Conservation (phyloP, 2,329 filamentous ascomycete species). For the Lizonia empirigonia region DNA sequence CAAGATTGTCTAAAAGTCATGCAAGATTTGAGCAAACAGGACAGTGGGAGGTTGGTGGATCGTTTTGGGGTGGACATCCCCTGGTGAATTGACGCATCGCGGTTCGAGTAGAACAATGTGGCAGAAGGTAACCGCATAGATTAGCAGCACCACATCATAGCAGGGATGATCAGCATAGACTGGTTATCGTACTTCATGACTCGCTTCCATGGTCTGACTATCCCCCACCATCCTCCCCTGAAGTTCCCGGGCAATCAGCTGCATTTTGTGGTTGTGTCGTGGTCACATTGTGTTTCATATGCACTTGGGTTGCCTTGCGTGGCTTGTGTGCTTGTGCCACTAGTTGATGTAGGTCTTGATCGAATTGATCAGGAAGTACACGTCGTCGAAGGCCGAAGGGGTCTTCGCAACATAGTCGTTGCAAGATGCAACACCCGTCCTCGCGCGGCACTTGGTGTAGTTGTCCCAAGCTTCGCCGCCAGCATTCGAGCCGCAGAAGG, state of each 20-base stretch:
- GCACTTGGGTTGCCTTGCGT: no score
- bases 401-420: constrained; percentile 26
- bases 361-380: constrained; percentile 28
- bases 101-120: no score
- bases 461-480: constrained; percentile 57
- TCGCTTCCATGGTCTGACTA: no score
- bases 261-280: no score
- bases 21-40: constrained; percentile 32
- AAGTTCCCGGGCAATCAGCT: no score
- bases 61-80: constrained; percentile 51
- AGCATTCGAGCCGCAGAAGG: constrained; percentile 52
- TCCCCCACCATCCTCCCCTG: no score
- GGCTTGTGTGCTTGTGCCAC: no score
- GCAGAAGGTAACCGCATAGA: neutral
- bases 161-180: no score
- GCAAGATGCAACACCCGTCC: constrained; percentile 54
- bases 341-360: constrained; percentile 17
- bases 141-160: no score
- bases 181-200: no score
- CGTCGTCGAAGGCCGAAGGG: constrained; percentile 27
- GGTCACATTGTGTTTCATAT: no score
- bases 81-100: constrained; percentile 45
- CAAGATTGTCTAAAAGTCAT: constrained; percentile 48
- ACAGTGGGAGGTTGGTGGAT: constrained; percentile 53
- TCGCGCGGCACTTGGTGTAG: constrained; percentile 8